These are phyloP conservation scores for Candida maesae DNA, from an alignment of 805 yeast genomes.

Conservation along the genomic window DNA sequence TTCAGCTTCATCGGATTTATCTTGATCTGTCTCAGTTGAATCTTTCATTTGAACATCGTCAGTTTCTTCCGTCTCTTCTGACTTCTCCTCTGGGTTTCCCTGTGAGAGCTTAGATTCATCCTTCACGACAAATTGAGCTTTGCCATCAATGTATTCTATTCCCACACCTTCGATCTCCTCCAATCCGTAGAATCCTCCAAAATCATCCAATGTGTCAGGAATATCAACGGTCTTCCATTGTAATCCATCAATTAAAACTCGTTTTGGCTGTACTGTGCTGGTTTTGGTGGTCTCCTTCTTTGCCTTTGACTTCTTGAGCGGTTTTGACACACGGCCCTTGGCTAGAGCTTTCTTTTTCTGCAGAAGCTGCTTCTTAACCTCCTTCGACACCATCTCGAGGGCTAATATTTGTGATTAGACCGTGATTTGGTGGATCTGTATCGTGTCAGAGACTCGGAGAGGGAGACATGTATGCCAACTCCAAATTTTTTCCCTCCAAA, in stretches of 20 bases:
- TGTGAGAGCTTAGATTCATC: conserved; percentile 27
- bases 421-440: no score
- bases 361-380: conserved; percentile 10
- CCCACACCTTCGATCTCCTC: conserved; percentile 95
- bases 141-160: conserved; percentile 69
- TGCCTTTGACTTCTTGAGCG: conserved; percentile 4
- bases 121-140: conserved; percentile 51
- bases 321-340: conserved; percentile 5
- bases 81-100: conserved; percentile 13
- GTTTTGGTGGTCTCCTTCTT: no score
- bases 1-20: conserved; percentile 19
- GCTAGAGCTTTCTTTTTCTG: conserved; percentile 6
- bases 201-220: conserved; percentile 81
- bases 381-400: conserved; percentile 13
- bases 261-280: conserved; percentile 6
- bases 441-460: no score
- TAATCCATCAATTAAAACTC: conserved; percentile 48
- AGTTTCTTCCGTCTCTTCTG: conserved; percentile 20
- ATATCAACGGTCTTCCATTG: conserved; percentile 81
- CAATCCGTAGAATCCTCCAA: conserved; percentile 86
- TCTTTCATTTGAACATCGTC: conserved; percentile 21
- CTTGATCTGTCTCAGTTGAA: conserved; percentile 6
- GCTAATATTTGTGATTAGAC: no score
- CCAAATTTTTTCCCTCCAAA: conserved; percentile 2
- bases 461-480: background rate